A percentile compares a stretch with the other conserved stretches of the same genome.
Evolutionary conservation across 1,284 basidiomycete genomes (phyloP).

Genomic region (Neolentinus lepideus): DNA sequence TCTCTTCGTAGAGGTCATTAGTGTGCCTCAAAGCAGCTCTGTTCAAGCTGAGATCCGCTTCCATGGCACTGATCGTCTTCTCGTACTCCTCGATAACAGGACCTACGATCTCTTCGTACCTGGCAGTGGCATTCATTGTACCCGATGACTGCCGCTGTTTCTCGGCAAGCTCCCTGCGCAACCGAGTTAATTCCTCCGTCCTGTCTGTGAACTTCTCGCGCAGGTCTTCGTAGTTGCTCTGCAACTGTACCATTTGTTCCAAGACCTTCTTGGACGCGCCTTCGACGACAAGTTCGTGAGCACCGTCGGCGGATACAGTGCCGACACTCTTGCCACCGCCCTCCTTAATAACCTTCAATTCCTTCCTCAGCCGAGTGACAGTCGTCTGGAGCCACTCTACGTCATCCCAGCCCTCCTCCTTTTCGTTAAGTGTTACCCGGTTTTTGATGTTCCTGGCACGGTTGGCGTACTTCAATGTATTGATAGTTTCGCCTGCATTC

Average conservation of each 20-base stretch:
- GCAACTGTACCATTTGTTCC: conserved; percentile 71
- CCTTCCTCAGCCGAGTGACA: conserved; percentile 79
- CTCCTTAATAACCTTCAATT: conserved; percentile 74
- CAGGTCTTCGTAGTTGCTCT: conserved; percentile 77
- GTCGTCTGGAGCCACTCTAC: conserved; percentile 92
- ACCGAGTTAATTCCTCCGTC: conserved; percentile 79
- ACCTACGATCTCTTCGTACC: conserved; percentile 94
- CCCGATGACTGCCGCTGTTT: conserved; percentile 54
- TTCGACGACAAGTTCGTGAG: conserved; percentile 34
- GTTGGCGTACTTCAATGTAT: conserved; percentile 98
- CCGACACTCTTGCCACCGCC: conserved; percentile 30
- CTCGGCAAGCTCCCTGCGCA: conserved; percentile 71
- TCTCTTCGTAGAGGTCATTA: conserved; percentile 88
- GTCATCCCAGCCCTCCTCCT: conserved; percentile 98
- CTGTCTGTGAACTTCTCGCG: conserved; percentile 82
- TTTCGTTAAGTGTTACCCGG: conserved; percentile 85
- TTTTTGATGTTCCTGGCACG: conserved; percentile 98
- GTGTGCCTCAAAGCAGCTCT: conserved; percentile 85
- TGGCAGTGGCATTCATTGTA: conserved; percentile 61
- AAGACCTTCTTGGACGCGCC: conserved; percentile 66
- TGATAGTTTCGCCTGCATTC: conserved; percentile 93
- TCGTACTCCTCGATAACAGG: conserved; percentile 99
- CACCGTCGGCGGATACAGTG: conserved; percentile 12
- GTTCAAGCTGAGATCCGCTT: conserved; percentile 88
- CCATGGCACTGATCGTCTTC: conserved; percentile 92